Evolutionary conservation across 2,329 filamentous ascomycete genomes (phyloP).

Genomic region (Fusarium proliferatum): DNA sequence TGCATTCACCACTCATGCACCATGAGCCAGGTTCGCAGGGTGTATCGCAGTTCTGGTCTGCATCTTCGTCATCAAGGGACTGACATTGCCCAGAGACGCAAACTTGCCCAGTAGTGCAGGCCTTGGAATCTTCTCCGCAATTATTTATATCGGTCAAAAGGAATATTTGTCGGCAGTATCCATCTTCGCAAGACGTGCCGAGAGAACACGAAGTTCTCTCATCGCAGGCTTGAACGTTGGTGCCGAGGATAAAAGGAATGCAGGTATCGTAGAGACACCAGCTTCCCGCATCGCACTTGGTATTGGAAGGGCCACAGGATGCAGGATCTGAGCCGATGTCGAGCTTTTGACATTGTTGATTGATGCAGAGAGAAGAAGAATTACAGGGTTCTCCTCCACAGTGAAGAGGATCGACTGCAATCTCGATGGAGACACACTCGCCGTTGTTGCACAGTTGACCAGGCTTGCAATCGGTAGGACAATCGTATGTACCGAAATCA

Average conservation of each 20-base stretch:
- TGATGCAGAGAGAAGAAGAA: constrained; percentile 30
- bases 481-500: background rate
- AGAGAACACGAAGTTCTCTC: constrained; percentile 13
- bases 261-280: constrained; percentile 33
- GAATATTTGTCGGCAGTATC: constrained; percentile 20
- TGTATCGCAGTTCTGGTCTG: constrained; percentile 1
- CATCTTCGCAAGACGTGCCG: constrained; percentile 5
- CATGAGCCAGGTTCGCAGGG: constrained; percentile 17
- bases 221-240: constrained; percentile 25
- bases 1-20: constrained; percentile 6
- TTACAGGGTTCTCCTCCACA: constrained; percentile 14
- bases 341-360: constrained; percentile 16
- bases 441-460: constrained; percentile 27
- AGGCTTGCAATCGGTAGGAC: constrained; percentile 2
- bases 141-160: constrained; percentile 21
- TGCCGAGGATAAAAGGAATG: constrained; percentile 31
- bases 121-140: constrained; percentile 8
- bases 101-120: constrained; percentile 24
- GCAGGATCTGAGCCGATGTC: constrained; percentile 24
- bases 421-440: constrained; percentile 25
- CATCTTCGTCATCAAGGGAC: background rate
- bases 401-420: constrained; percentile 10
- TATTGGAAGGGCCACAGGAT: constrained; percentile 17
- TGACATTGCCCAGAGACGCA: constrained; percentile 25
- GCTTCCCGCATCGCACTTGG: constrained; percentile 25